Base-by-base conservation (phyloP, 1,284 basidiomycete species). In the Malassezia nana region DNA sequence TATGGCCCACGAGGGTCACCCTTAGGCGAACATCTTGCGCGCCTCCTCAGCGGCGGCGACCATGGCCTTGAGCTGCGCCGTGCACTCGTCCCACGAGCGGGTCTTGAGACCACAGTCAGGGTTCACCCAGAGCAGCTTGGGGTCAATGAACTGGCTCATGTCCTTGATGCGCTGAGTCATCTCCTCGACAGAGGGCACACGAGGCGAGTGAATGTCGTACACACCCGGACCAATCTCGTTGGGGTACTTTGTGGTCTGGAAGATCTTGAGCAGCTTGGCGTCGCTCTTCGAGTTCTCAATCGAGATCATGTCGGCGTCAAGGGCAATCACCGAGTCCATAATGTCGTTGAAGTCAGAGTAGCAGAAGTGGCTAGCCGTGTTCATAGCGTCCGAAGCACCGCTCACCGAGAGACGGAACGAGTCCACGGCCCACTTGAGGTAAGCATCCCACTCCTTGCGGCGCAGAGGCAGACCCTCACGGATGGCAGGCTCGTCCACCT, bases 401-500 rank as follows among this genome's bases (percentile, higher is more conserved):
- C 64, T 62, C 40, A 70, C 69, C 24, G 67, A 59, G 41, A 74
- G 65, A 53, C 66, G 64, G 71, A 72, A 74, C 42, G 67, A 68
- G 62, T 72, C 71, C 38, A 74, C 71, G 32, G 71, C 71, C 69
- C 69, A 72, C 58, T 63, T 63, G 51, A 74, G 64, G 65, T 74
- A 74, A 53, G 53, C 57, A 46, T 62, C 59, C 67, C 67, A 69
- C 53, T 74, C 67, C 56, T 63, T 59, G 58, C 65, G 64, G 46
- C 70, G 68, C 35, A 73, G 64, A 1, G 70, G 70, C 4, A 66
- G 61, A 79, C 94, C 94, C 80, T 99, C 94, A 80, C 94, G 91
- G 72, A 99, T 94, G 60, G 94, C 94, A 57, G 94, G 89, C 81
- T 99, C 94, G 73, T 99, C 94, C 73, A 98, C 94, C 80, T 99